Evolutionary conservation across 352 stramenopile species (phyloP), one percentile per base, ranked within the genome.

Genomic region (Globisporangium parvum): DNA sequence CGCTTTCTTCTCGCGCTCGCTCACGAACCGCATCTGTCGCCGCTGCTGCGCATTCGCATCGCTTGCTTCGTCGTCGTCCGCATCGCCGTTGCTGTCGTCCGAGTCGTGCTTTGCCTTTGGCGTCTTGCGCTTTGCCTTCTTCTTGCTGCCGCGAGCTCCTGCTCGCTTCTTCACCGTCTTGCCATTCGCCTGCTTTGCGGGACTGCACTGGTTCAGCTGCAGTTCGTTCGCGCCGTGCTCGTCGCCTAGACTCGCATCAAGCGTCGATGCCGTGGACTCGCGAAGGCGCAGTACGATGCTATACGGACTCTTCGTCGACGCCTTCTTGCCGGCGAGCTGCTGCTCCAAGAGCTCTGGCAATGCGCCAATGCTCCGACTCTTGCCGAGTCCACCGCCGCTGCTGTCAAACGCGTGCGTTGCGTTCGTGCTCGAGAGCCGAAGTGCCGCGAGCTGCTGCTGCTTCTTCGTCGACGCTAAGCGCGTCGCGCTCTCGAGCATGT

Each of bases 401-500:
- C 68, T 66, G 23, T 39, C 18, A 1, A 17, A 10, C 12, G 26
- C 3, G 24, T 24, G n/a, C 17, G 14, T 31, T 24, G 42, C 40
- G 3, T 20, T 53, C 1, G 33, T 42, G n/a, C 4, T 47, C 18
- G 49, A 57, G 6, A 61, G 40, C 0, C 50, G 50, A 18, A 88
- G 64, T 8, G 74, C 69, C 15, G 55, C 51, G 3, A 81, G 57
- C 28, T 87, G 73, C n/a, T 80, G 67, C 47, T 76, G 72, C 37
- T 44, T 28, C 20, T 59, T 77, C 40, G 65, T 70, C 48, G 71
- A 61, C 2, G 66, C 63, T 0, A 91, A 57, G 17, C 66, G 65
- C 47, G 73, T 60, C 0, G 77, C 71, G 33, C 75, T 85, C 35
- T 87, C 82, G 26, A 93, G 57, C 64, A 91, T 88, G 66, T 93